phyloP scores from a whole-genome alignment of 495 filamentous ascomycete genomes.

The Lepraria neglecta region DNA sequence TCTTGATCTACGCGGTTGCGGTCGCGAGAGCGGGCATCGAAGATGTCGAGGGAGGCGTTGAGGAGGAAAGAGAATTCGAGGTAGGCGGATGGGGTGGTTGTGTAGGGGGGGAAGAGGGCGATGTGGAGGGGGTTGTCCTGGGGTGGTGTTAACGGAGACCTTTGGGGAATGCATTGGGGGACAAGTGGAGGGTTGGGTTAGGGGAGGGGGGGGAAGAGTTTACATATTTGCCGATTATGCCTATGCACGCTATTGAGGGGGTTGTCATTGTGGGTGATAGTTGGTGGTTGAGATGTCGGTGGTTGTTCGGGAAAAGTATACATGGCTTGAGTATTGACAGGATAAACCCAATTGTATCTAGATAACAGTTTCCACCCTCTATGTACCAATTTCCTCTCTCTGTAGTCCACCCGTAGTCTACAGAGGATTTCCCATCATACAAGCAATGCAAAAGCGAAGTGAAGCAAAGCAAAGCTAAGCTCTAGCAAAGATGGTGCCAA shows the following conservation, averaged over 20 bases:
- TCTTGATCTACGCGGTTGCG: slow-evolving; percentile 70
- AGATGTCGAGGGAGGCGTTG: slow-evolving; percentile 85
- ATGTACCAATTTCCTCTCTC: no score
- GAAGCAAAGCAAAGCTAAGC: background rate
- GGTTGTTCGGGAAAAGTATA: no score
- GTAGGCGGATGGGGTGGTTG: slow-evolving; percentile 35
- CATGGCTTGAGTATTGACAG: no score
- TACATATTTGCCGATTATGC: slow-evolving; percentile 88
- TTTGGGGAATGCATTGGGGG: background rate
- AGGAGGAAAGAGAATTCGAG: slow-evolving; percentile 90
- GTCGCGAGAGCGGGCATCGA: slow-evolving; percentile 65
- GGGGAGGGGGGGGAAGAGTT: slow-evolving; percentile 6
- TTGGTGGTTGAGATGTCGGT: background rate
- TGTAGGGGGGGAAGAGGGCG: slow-evolving; percentile 69
- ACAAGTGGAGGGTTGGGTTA: background rate
- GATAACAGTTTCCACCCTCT: background rate
- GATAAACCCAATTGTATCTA: no score
- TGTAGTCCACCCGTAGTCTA: background rate
- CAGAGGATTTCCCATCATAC: background rate
- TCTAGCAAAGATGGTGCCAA: no score
- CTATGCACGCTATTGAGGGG: slow-evolving; percentile 83
- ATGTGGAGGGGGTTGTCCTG: slow-evolving; percentile 97
- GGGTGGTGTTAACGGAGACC: background rate
- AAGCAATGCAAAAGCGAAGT: background rate
- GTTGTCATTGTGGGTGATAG: slow-evolving; percentile 34